Conservation (phyloP, 208 protist genomes). For the Crithidia expoeki region DNA sequence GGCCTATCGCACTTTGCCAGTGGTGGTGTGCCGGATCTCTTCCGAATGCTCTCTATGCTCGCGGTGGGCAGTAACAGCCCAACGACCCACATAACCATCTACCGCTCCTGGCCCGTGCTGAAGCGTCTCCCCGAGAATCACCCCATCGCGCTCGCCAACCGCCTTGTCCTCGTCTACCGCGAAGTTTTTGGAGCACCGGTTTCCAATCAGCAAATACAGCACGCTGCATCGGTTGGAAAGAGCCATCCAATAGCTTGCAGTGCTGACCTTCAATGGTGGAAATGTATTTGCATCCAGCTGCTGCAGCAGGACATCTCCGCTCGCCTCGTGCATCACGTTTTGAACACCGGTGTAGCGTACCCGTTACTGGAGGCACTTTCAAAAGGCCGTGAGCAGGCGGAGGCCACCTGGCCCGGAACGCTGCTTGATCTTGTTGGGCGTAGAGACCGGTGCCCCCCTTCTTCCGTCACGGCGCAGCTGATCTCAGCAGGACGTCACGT, state of each 20-base stretch:
- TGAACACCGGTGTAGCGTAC: slow-evolving; percentile 60
- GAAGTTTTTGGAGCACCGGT: slow-evolving; percentile 9
- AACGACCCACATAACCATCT: not conserved
- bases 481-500: slow-evolving; percentile 50
- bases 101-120: slow-evolving; percentile 33
- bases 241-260: not conserved
- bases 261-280: slow-evolving; percentile 24
- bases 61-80: not conserved
- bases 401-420: slow-evolving; percentile 46
- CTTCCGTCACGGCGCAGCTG: slow-evolving; percentile 29
- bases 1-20: slow-evolving; percentile 8
- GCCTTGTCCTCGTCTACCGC: slow-evolving; percentile 23
- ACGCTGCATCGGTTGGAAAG: not conserved
- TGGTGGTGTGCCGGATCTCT: slow-evolving; percentile 16
- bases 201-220: not conserved
- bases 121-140: slow-evolving; percentile 20
- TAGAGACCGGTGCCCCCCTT: slow-evolving; percentile 47
- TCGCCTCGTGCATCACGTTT: slow-evolving; percentile 34
- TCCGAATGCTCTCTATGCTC: slow-evolving; percentile 11
- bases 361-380: slow-evolving; percentile 55
- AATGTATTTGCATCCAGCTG: slow-evolving; percentile 43
- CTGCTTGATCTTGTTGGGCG: slow-evolving; percentile 70
- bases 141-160: slow-evolving; percentile 35
- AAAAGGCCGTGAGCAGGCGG: slow-evolving; percentile 49
- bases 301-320: slow-evolving; percentile 41